These are phyloP conservation scores for Penicillium aurantiogriseum DNA, from an alignment of 2,329 filamentous ascomycete genomes.

Conservation along the genomic window DNA sequence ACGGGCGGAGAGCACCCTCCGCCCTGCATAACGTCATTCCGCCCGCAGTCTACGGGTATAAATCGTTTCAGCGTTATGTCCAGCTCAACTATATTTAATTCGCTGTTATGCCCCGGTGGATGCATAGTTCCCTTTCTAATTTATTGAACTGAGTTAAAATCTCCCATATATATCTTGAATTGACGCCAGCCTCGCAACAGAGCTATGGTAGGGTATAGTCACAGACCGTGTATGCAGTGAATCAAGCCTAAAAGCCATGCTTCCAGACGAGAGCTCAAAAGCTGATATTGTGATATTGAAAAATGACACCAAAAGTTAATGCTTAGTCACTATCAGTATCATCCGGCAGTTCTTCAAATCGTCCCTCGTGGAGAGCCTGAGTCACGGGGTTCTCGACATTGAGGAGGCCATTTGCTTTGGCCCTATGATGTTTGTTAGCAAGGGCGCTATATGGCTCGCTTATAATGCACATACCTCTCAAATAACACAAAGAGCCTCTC, in stretches of 20 bases:
- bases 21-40: constrained; percentile 21
- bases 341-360: constrained; percentile 66
- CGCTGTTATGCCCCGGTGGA: neutral
- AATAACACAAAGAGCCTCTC: constrained; percentile 88
- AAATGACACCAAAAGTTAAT: neutral
- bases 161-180: neutral
- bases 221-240: neutral
- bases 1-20: constrained; percentile 28
- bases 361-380: constrained; percentile 65
- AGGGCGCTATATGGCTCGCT: neutral
- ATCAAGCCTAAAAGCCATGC: neutral
- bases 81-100: neutral
- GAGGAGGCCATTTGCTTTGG: constrained; percentile 73
- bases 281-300: no score
- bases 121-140: neutral
- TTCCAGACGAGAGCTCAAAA: neutral
- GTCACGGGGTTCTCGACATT: constrained; percentile 77
- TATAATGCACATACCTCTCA: constrained; percentile 61
- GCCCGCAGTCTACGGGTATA: constrained; percentile 1
- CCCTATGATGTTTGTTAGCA: constrained; percentile 38
- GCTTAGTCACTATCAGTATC: constrained; percentile 44
- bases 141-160: no score
- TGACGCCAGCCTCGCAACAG: neutral
- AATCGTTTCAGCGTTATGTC: neutral
- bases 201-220: neutral